phyloP scores from a whole-genome alignment of 345 rosid genomes.

The Eucalyptus sp. region DNA sequence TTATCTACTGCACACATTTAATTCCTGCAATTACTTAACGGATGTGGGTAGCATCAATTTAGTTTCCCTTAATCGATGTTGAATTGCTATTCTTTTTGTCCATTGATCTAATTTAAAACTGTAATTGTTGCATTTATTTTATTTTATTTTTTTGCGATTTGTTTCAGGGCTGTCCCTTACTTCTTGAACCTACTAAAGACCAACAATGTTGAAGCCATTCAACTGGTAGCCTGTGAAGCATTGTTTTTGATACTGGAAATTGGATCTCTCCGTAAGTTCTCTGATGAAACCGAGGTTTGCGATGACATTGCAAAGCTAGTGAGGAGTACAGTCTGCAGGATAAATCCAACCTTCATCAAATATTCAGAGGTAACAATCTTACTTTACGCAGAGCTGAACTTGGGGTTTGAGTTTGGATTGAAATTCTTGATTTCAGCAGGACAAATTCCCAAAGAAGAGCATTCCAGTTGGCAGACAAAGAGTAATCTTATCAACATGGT shows the following conservation, averaged over 20 bases:
- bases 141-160: not conserved
- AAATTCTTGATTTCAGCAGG: not conserved
- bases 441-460: not conserved
- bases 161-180: not conserved
- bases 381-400: not conserved
- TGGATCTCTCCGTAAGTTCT: not conserved
- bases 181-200: not conserved
- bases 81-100: not conserved
- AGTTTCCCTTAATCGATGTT: not conserved
- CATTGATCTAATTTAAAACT: not conserved
- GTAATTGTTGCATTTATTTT: not conserved
- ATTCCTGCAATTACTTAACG: not conserved
- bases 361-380: not conserved
- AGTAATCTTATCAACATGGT: not conserved
- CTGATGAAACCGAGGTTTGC: not conserved
- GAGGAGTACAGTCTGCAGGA: not conserved
- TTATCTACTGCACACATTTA: not conserved
- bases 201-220: not conserved
- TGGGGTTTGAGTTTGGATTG: not conserved
- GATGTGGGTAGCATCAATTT: not conserved
- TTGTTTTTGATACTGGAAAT: not conserved
- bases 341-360: not conserved
- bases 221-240: not conserved
- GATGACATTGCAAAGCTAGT: not conserved
- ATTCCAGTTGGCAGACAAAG: not conserved